A percentile compares a stretch with the other conserved stretches of the same genome.
Conservation (phyloP, 2,329 filamentous ascomycete genomes). For the Lachnellula occidentalis region DNA sequence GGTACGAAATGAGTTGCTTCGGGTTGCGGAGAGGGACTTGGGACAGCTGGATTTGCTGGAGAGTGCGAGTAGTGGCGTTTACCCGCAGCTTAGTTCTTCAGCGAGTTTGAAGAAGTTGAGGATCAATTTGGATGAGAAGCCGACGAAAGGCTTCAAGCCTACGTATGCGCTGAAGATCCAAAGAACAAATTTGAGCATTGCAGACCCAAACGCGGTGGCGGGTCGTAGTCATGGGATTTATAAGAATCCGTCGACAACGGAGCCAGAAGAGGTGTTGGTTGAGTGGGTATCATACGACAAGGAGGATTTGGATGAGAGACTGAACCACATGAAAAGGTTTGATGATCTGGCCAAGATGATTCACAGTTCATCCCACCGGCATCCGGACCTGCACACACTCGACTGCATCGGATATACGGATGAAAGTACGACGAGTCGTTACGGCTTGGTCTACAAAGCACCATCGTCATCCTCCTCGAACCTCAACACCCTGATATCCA, state of each 20-base stretch:
- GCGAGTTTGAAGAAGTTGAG: constrained; percentile 41
- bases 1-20: constrained; percentile 44
- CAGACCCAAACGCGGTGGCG: constrained; percentile 12
- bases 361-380: constrained; percentile 39
- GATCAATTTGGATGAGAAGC: constrained; percentile 41
- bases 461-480: constrained; percentile 35
- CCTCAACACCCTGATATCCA: constrained; percentile 36
- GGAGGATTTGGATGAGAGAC: constrained; percentile 35
- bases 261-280: constrained; percentile 33
- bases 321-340: constrained; percentile 40
- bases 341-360: constrained; percentile 45
- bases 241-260: constrained; percentile 30
- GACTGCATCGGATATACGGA: constrained; percentile 45
- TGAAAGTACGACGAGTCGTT: constrained; percentile 35
- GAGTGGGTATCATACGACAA: constrained; percentile 43
- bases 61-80: too few species aligned
- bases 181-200: constrained; percentile 29
- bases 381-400: constrained; percentile 43
- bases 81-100: constrained; percentile 16
- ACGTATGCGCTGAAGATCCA: constrained; percentile 39
- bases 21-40: constrained; percentile 39
- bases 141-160: constrained; percentile 37
- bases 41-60: constrained; percentile 29
- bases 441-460: constrained; percentile 40
- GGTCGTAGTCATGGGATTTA: too few species aligned